Evolutionary conservation across 805 yeast species (phyloP), one percentile per base, ranked within the genome.

Genomic region (Barnettozyma vustinii): DNA sequence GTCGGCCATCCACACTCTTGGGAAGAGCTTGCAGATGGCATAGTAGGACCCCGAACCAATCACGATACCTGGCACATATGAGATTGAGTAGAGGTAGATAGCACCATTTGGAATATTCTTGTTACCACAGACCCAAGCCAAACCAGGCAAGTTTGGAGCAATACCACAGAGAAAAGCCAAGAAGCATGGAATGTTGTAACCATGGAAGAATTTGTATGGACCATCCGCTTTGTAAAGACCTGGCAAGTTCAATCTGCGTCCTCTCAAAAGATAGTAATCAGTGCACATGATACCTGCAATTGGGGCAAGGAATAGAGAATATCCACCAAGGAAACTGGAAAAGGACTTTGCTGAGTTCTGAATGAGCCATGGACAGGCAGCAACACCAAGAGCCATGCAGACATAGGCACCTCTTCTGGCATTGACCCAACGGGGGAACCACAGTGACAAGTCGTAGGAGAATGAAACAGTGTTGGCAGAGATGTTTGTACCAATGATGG

Each of bases 151-250:
- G 48, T 68, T 67, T 35, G 73, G 73, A 15, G 65, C 68, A 44
- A 68, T 60, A 46, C 72, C 71, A 47, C 64, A 55, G 15, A 65
- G 20, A 51, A 67, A 88, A 1, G 96, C 92, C 32, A 76, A 79
- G 54, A 77, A 80, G 1, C 91, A 96, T 56, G 94, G 75, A 86
- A 91, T 84, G 64, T 87, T 86, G 66, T 78, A 59, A 23, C 96
- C 96, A 70, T 72, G 71, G 70, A 81, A 71, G 69, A 76, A 73
- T 85, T 86, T 56, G 68, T 67, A 53, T 64, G 68, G 58, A 62
- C 74, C 55, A 64, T 68, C 55, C 56, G 53, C 15, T 63, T 75
- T 63, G 69, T 83, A 89, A 50, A 88, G 67, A 53, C 85, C 89
- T 43, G 77, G 74, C 44, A 87, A 64, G 51, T 75, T 68, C 50